Evolutionary conservation across 441 rosid genomes (phyloP).

Genomic region (Mallotus repandus): DNA sequence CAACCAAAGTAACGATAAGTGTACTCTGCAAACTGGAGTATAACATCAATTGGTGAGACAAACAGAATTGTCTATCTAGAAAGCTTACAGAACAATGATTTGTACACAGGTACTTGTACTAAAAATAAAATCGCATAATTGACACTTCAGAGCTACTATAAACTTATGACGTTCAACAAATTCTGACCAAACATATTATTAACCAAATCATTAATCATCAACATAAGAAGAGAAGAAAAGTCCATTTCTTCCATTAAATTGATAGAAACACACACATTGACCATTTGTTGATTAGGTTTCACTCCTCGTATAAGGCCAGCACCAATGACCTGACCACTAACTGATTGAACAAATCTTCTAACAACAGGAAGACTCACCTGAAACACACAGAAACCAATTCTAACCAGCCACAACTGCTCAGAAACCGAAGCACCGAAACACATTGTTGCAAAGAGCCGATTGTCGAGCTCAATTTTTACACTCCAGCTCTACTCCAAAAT

Average conservation of each 20-base stretch:
- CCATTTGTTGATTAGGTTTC: slow-evolving; percentile 93
- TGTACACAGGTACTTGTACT: no score
- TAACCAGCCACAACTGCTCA: no score
- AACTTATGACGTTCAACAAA: no score
- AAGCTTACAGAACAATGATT: slow-evolving; percentile 16
- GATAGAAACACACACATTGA: slow-evolving; percentile 55
- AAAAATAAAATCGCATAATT: neutral
- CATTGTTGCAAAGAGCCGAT: no score
- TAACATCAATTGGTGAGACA: slow-evolving; percentile 21
- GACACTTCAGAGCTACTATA: neutral
- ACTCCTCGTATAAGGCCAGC: slow-evolving; percentile 84
- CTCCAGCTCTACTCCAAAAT: no score
- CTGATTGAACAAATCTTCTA: slow-evolving; percentile 92
- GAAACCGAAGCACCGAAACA: no score
- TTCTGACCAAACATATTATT: neutral
- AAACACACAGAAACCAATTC: slow-evolving; percentile 33
- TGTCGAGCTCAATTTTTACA: no score
- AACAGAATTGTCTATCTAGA: slow-evolving; percentile 17
- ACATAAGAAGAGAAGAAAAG: no score
- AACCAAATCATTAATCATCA: no score
- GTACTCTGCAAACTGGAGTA: slow-evolving; percentile 65
- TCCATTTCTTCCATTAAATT: neutral
- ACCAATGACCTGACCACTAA: slow-evolving; percentile 90
- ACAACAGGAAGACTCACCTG: slow-evolving; percentile 99
- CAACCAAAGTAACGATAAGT: slow-evolving; percentile 49